These are phyloP conservation scores for Harringtonia lauricola DNA, from an alignment of 2,329 filamentous ascomycete species.

Conservation along the genomic window DNA sequence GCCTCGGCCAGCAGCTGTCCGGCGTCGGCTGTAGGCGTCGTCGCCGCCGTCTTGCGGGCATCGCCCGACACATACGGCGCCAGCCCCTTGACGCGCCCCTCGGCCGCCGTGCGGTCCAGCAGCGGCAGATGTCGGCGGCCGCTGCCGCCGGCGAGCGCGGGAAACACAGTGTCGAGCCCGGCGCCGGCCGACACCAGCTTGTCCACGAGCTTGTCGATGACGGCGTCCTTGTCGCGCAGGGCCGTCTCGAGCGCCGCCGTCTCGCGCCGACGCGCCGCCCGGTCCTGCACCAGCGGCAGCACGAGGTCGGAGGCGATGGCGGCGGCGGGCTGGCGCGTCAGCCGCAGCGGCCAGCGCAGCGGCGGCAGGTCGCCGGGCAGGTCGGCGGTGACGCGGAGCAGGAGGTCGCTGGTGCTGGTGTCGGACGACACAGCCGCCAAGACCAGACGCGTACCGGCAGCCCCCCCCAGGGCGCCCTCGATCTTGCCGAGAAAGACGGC, in stretches of 20 bases:
- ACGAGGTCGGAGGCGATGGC: constrained; percentile 37
- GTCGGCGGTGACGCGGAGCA: constrained; percentile 46
- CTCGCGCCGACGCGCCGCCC: constrained; percentile 28
- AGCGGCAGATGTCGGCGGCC: neutral
- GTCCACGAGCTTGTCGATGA: constrained; percentile 39
- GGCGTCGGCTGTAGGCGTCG: neutral
- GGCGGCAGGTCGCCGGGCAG: constrained; percentile 52
- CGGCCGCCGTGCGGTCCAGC: constrained; percentile 21
- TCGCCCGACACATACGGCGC: constrained; percentile 29
- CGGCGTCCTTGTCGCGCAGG: constrained; percentile 38
- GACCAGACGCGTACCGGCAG: constrained; percentile 14
- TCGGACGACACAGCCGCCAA: constrained; percentile 8
- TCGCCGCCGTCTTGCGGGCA: constrained; percentile 22
- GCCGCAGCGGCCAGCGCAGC: constrained; percentile 53
- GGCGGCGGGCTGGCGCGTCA: constrained; percentile 34
- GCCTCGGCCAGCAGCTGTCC: constrained; percentile 14
- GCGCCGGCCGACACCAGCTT: constrained; percentile 41
- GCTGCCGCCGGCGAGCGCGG: constrained; percentile 8
- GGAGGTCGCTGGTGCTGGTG: constrained; percentile 24
- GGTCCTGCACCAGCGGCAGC: constrained; percentile 37
- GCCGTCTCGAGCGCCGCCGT: constrained; percentile 29
- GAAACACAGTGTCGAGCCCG: constrained; percentile 43
- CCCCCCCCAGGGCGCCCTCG: neutral
- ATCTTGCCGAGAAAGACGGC: constrained; percentile 50
- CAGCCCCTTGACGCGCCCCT: constrained; percentile 39